A percentile compares a stretch with the other conserved stretches of the same genome.
phyloP scores from a whole-genome alignment of 768 basidiomycete species.

The Boletus sp. region DNA sequence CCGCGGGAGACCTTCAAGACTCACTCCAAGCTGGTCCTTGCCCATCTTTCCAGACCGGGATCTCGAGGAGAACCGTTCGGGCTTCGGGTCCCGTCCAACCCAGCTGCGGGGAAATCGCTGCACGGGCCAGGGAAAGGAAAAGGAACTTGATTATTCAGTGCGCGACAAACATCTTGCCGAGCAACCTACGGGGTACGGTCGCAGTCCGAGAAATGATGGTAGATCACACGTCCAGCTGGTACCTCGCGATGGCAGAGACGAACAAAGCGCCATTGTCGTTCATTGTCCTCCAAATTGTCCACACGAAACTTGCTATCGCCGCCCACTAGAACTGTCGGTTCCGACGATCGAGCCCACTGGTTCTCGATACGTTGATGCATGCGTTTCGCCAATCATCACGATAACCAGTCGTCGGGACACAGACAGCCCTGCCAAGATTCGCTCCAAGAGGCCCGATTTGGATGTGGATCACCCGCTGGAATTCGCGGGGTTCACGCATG shows the following conservation, averaged over 20 bases:
- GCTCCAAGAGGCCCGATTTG: neutral
- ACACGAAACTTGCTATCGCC: constrained; percentile 15
- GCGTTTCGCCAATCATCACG: constrained; percentile 27
- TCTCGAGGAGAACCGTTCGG: neutral
- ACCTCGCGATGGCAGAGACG: constrained; percentile 8
- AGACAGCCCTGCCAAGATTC: neutral
- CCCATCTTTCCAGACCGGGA: constrained; percentile 11
- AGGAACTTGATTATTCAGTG: neutral
- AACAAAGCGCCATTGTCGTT: constrained; percentile 13
- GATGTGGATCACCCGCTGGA: constrained; percentile 3
- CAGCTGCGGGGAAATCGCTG: neutral
- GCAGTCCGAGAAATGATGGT: constrained; percentile 3
- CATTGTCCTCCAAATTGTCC: constrained; percentile 20
- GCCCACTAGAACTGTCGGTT: neutral
- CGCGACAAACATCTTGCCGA: constrained; percentile 1
- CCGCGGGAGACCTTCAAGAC: constrained; percentile 21
- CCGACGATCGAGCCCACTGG: neutral
- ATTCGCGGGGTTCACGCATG: constrained; percentile 13
- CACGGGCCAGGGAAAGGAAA: constrained; percentile 3
- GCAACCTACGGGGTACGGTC: neutral
- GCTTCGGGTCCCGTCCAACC: neutral
- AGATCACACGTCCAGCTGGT: constrained; percentile 27
- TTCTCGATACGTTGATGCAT: constrained; percentile 26
- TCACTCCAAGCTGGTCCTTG: constrained; percentile 21
- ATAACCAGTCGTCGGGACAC: neutral